Evolutionary conservation across 1,284 basidiomycete genomes (phyloP).

Genomic region (Ceratobasidium sp.): DNA sequence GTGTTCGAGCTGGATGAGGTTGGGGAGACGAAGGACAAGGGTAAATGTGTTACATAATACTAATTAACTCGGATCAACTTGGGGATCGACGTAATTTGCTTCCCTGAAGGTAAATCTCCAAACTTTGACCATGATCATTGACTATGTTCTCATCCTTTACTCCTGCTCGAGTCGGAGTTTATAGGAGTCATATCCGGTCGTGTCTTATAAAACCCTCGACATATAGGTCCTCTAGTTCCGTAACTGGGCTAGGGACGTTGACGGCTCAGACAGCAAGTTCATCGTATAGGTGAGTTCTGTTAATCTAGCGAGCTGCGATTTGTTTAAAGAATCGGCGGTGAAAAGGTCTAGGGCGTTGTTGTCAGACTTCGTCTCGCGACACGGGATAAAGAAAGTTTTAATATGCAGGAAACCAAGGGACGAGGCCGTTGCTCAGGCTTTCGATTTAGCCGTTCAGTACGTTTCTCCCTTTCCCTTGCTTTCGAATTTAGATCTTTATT

Average conservation of each 20-base stretch:
- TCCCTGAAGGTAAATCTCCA: neutral
- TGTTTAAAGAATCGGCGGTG: neutral
- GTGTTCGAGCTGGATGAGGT: no score
- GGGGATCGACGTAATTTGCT: constrained; percentile 17
- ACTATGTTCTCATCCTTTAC: neutral
- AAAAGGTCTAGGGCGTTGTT: constrained; percentile 19
- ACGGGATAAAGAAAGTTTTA: constrained; percentile 56
- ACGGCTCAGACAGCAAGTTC: neutral
- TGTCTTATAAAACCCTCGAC: no score
- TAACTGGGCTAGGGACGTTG: neutral
- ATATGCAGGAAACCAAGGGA: constrained; percentile 65
- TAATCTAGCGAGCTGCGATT: no score
- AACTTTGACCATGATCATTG: constrained; percentile 1
- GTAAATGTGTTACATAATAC: no score
- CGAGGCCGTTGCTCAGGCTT: constrained; percentile 57
- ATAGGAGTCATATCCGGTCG: no score
- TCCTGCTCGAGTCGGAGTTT: neutral
- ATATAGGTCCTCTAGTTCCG: no score
- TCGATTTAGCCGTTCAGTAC: constrained; percentile 58
- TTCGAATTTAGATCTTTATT: neutral
- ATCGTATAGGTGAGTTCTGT: neutral
- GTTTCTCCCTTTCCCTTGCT: constrained; percentile 41
- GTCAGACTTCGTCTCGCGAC: constrained; percentile 32
- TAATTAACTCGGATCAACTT: constrained; percentile 6
- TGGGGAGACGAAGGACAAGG: no score